phyloP scores from a whole-genome alignment of 179 eudicot genomes.

The Beta lomatogona region DNA sequence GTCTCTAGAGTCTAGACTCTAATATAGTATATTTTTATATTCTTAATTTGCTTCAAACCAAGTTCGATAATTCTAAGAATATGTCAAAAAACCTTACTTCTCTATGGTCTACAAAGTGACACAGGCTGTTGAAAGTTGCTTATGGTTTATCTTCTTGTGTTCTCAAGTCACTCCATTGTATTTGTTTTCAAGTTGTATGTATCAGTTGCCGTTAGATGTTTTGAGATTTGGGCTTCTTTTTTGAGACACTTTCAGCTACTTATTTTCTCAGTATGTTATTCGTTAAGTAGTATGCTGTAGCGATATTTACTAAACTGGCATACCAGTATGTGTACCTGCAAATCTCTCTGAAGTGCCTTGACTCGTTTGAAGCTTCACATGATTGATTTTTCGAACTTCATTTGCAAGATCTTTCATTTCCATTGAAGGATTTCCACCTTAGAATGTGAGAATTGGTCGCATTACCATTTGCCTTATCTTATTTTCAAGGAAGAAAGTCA shows the following conservation, averaged over 20 bases:
- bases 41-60: not conserved
- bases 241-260: not conserved
- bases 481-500: not conserved
- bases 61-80: not conserved
- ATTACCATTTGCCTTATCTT: slow-evolving; percentile 6
- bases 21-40: not conserved
- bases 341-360: not conserved
- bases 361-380: not conserved
- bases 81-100: not conserved
- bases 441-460: not conserved
- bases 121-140: not conserved
- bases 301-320: not conserved
- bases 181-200: not conserved
- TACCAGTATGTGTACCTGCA: not conserved
- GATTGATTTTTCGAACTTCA: not conserved
- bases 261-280: not conserved
- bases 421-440: not conserved
- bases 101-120: not conserved
- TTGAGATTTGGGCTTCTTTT: not conserved
- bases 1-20: not conserved
- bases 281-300: not conserved
- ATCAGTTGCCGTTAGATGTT: not conserved
- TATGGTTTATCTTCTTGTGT: not conserved
- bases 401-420: not conserved
- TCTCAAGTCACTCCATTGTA: not conserved